phyloP scores from a whole-genome alignment of 169 alveolate species.

The Theileria orientalis region DNA sequence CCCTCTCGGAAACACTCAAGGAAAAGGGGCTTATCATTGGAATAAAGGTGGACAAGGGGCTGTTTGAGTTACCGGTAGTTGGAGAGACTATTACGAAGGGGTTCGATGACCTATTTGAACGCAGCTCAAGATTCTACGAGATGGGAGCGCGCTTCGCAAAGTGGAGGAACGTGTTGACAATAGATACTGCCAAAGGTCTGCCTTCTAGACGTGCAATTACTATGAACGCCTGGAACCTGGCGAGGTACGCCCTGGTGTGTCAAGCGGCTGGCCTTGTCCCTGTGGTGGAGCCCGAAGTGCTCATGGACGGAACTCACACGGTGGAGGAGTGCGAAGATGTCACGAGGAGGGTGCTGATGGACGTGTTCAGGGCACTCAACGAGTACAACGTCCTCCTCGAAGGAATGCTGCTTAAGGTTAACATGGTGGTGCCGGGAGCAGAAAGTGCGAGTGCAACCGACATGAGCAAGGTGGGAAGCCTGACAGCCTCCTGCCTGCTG shows the following conservation, averaged over 20 bases:
- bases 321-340: conserved; percentile 93
- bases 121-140: conserved; percentile 94
- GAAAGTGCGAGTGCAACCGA: conserved; percentile 19
- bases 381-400: conserved; percentile 93
- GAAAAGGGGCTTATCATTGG: conserved; percentile 96
- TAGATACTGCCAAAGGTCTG: conserved; percentile 84
- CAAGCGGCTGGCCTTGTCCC: conserved; percentile 98
- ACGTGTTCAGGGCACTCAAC: conserved; percentile 91
- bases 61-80: conserved; percentile 86
- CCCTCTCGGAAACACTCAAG: conserved; percentile 84
- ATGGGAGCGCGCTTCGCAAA: conserved; percentile 99
- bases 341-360: conserved; percentile 93
- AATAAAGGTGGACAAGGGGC: conserved; percentile 96
- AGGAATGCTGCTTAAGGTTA: conserved; percentile 97
- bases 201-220: conserved; percentile 91
- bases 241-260: conserved; percentile 98
- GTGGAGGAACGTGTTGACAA: conserved; percentile 98
- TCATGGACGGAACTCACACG: conserved; percentile 95
- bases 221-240: conserved; percentile 96
- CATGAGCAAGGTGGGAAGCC: conserved; percentile 86
- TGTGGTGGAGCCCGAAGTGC: conserved; percentile 98
- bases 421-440: conserved; percentile 98
- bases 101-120: conserved; percentile 94
- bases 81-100: conserved; percentile 90
- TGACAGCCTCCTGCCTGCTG: conserved; percentile 90